Evolutionary conservation across 441 rosid species (phyloP).

Genomic region (Melastoma candidum): DNA sequence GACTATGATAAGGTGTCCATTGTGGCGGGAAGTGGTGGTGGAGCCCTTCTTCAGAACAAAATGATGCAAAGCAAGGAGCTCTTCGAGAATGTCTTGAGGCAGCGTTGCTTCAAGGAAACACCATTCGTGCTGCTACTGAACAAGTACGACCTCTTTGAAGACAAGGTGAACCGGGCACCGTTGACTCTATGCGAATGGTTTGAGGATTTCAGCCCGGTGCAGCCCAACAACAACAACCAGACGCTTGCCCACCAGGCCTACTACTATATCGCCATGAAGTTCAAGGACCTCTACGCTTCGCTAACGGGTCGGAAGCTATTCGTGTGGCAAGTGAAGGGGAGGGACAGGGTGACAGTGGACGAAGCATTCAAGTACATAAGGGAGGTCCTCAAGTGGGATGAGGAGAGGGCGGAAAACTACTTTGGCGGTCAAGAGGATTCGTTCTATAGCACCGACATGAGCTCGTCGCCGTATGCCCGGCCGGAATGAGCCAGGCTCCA

Average conservation of each 20-base stretch:
- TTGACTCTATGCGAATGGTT: constrained; percentile 84
- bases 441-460: constrained; percentile 80
- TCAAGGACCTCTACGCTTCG: constrained; percentile 79
- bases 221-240: constrained; percentile 54
- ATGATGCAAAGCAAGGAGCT: constrained; percentile 90
- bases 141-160: constrained; percentile 94
- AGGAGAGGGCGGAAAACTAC: constrained; percentile 65
- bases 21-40: constrained; percentile 32
- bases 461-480: constrained; percentile 80
- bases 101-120: constrained; percentile 84
- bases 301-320: constrained; percentile 70
- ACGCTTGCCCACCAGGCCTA: constrained; percentile 86
- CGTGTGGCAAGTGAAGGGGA: constrained; percentile 86
- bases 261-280: constrained; percentile 89
- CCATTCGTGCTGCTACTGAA: constrained; percentile 77
- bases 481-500: constrained; percentile 27
- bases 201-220: constrained; percentile 73
- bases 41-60: constrained; percentile 61
- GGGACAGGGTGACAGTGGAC: constrained; percentile 63
- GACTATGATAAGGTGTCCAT: constrained; percentile 76
- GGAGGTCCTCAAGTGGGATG: constrained; percentile 95
- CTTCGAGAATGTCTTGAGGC: constrained; percentile 65
- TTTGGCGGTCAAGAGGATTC: constrained; percentile 79
- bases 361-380: constrained; percentile 91
- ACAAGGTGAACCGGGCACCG: constrained; percentile 56